These are phyloP conservation scores for Soucietia sequanensis DNA, from an alignment of 805 yeast species.

Conservation along the genomic window DNA sequence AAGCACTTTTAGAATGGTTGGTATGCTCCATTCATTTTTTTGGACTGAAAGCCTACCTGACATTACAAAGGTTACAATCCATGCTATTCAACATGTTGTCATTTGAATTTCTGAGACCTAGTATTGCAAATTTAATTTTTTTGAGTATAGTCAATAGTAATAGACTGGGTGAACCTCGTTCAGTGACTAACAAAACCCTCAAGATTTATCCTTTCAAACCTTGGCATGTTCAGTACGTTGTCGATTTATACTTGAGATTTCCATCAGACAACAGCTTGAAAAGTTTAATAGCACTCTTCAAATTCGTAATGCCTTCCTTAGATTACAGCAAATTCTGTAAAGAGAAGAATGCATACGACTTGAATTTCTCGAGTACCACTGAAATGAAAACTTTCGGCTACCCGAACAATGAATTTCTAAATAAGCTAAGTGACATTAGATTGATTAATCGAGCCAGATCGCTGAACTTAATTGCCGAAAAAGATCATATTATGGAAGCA, in stretches of 20 bases:
- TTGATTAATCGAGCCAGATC: background rate
- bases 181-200: conserved; percentile 5
- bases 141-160: conserved; percentile 14
- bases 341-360: conserved; percentile 1
- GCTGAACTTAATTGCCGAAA: too few relatives aligned
- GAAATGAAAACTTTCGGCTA: conserved; percentile 22
- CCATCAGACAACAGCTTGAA: conserved; percentile 30
- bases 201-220: conserved; percentile 11
- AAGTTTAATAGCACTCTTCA: conserved; percentile 19
- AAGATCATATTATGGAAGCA: conserved; percentile 4
- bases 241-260: conserved; percentile 25
- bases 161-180: conserved; percentile 8
- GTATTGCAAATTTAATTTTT: conserved; percentile 19
- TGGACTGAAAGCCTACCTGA: conserved; percentile 8
- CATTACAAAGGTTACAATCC: conserved; percentile 12
- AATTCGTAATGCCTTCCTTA: conserved; percentile 16
- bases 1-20: conserved; percentile 21
- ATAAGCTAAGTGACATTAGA: conserved; percentile 6
- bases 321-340: conserved; percentile 12
- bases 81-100: conserved; percentile 19
- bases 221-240: conserved; percentile 32
- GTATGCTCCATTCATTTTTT: conserved; percentile 16
- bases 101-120: conserved; percentile 23
- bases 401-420: conserved; percentile 17
- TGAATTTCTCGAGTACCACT: conserved; percentile 17